Base-by-base conservation (phyloP, 306 rosid genomes). In the Sechiopsis laciniata region DNA sequence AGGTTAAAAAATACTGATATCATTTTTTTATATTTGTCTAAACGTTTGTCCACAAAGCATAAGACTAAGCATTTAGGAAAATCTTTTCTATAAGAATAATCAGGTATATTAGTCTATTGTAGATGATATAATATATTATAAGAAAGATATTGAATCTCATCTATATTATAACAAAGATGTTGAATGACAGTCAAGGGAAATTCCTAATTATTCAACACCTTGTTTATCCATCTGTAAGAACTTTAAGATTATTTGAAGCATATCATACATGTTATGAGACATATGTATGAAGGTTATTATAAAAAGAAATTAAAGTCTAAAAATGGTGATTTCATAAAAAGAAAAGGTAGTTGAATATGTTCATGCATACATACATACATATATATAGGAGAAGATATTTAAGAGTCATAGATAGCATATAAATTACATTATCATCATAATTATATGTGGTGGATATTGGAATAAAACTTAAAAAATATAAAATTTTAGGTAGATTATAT, bases 371-470 rank as follows among this genome's bases (percentile, higher is more conserved):
- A 20, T 56, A 2, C 3, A 19, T 20, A 57, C 3, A 20, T 3
- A 20, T n/a, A 19, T 2, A 21, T 21, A 59, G 0, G 37, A 59
- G 3, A 59, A 12, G 17, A 32, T 32, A 59, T 24, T 22, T 11
- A 59, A 59, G 29, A 2, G 40, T 22, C 35, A 22, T 22, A 59
- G 65, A 59, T 59, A 37, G 0, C 26, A 55, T 3, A 55, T 26
- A 55, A 55, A 55, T 5, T 55, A 58, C 64, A 21, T 58, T 24
- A 22, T 58, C 35, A 58, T 58, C 64, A 55, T 55, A 21, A 58
- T 22, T 7, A 22, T 0, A 59, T 24, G 35, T 22, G 35, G 65
- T 21, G n/a, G 40, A 22, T 4, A 22, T 59, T 22, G 6, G 1
- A 22, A 59, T 5, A 4, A 59, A 59, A 5, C 8, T 22, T n/a